Conservation (phyloP, 1,284 basidiomycete species). For the Anthracocystis setariae region DNA sequence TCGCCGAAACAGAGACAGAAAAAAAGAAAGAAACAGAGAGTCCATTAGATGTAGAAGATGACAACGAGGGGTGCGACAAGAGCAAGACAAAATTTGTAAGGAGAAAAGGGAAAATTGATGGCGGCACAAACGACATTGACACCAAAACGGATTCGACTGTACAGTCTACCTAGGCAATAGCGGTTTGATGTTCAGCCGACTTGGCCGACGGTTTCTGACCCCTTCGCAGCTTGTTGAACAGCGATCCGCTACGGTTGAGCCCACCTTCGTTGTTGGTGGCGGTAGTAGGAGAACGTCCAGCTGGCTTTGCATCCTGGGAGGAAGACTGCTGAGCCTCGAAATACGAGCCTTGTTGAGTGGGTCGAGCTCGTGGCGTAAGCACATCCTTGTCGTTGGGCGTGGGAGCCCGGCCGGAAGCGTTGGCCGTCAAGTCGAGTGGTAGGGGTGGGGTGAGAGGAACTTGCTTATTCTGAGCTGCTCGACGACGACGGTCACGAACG, state of each 20-base stretch:
- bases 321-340: slow-evolving; percentile 12
- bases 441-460: slow-evolving; percentile 48
- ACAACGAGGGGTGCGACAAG: too few relatives aligned
- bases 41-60: too few relatives aligned
- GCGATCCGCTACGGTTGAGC: slow-evolving; percentile 34
- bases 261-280: slow-evolving; percentile 12
- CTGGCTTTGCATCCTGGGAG: slow-evolving; percentile 14
- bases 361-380: slow-evolving; percentile 27
- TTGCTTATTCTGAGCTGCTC: slow-evolving; percentile 45
- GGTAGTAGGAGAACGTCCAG: slow-evolving; percentile 15
- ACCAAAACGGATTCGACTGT: too few relatives aligned
- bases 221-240: slow-evolving; percentile 43
- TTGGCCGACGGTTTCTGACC: slow-evolving; percentile 32
- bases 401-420: slow-evolving; percentile 7
- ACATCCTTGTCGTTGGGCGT: slow-evolving; percentile 32
- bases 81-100: too few relatives aligned
- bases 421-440: background rate
- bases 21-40: too few relatives aligned
- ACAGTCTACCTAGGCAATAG: slow-evolving; percentile 17
- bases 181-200: slow-evolving; percentile 30
- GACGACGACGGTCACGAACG: slow-evolving; percentile 24
- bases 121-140: too few relatives aligned
- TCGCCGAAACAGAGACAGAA: too few relatives aligned
- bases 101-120: too few relatives aligned
- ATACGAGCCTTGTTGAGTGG: slow-evolving; percentile 23